Evolutionary conservation across 192 early-diverging fungal species (phyloP).

Genomic region (Coemansia erecta): DNA sequence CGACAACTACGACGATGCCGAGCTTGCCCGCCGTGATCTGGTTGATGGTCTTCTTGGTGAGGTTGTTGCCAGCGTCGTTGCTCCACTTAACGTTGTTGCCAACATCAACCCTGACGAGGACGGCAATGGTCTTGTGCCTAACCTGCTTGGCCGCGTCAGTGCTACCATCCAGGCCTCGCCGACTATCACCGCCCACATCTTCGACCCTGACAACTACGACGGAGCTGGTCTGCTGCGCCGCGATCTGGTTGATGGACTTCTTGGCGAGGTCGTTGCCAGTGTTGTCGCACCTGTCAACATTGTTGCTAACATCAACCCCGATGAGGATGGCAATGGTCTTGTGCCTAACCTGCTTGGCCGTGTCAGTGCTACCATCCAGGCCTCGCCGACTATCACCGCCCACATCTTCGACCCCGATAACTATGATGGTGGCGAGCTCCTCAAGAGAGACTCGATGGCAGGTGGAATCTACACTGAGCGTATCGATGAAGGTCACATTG

Average conservation of each 20-base stretch:
- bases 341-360: slow-evolving; percentile 31
- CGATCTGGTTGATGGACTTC: slow-evolving; percentile 13
- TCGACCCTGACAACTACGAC: slow-evolving; percentile 4
- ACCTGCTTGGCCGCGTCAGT: slow-evolving; percentile 27
- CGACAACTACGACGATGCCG: slow-evolving; percentile 9
- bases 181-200: slow-evolving; percentile 13
- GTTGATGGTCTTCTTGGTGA: slow-evolving; percentile 28
- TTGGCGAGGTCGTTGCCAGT: slow-evolving; percentile 31
- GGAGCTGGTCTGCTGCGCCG: not conserved
- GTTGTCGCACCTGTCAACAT: slow-evolving; percentile 30
- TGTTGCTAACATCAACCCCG: slow-evolving; percentile 33
- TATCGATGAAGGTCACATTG: slow-evolving; percentile 24
- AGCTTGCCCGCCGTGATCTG: slow-evolving; percentile 19
- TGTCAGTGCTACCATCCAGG: slow-evolving; percentile 24
- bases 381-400: slow-evolving; percentile 14
- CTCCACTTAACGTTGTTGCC: slow-evolving; percentile 32
- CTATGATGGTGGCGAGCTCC: slow-evolving; percentile 15
- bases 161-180: slow-evolving; percentile 17
- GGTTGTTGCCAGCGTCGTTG: slow-evolving; percentile 23
- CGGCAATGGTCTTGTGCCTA: slow-evolving; percentile 8
- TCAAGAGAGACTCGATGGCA: slow-evolving; percentile 16
- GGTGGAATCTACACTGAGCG: slow-evolving; percentile 32
- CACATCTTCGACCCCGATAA: slow-evolving; percentile 29
- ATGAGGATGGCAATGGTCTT: slow-evolving; percentile 32
- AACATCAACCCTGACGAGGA: slow-evolving; percentile 36